A percentile compares a stretch with the other conserved stretches of the same genome.
Evolutionary conservation across 2,329 filamentous ascomycete species (phyloP).

Genomic region (Verticillium nubilum): DNA sequence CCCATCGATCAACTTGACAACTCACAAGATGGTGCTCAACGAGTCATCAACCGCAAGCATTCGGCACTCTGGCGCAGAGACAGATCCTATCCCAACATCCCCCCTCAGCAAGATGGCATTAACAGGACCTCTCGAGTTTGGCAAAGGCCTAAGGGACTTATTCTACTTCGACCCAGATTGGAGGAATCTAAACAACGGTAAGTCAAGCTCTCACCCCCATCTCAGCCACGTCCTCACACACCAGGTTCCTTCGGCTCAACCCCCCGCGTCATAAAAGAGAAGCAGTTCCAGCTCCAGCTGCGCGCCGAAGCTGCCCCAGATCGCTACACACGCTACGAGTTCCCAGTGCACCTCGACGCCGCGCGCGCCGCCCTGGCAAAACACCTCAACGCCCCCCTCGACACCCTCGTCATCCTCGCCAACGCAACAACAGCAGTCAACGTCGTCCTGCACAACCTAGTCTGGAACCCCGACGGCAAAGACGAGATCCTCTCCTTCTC

Average conservation of each 20-base stretch:
- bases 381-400: conserved; percentile 58
- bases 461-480: conserved; percentile 60
- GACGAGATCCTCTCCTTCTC: conserved; percentile 78
- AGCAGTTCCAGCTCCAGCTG: conserved; percentile 62
- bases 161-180: conserved; percentile 65
- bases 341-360: conserved; percentile 56
- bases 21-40: not conserved
- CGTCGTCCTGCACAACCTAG: conserved; percentile 71
- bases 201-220: conserved; percentile 4
- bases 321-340: conserved; percentile 66
- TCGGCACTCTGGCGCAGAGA: not conserved
- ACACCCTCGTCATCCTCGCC: conserved; percentile 68
- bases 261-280: conserved; percentile 55
- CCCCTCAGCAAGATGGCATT: not conserved
- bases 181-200: conserved; percentile 75
- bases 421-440: conserved; percentile 80
- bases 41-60: not conserved
- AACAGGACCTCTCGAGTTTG: not conserved
- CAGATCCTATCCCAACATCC: not conserved
- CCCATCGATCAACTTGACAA: too few relatives aligned
- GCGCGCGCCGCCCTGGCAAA: conserved; percentile 59
- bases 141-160: not conserved
- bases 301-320: conserved; percentile 66
- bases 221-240: conserved; percentile 1
- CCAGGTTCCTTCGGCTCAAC: conserved; percentile 75